These are phyloP conservation scores for Pythium biforme DNA, from an alignment of 352 stramenopile genomes.

Conservation along the genomic window DNA sequence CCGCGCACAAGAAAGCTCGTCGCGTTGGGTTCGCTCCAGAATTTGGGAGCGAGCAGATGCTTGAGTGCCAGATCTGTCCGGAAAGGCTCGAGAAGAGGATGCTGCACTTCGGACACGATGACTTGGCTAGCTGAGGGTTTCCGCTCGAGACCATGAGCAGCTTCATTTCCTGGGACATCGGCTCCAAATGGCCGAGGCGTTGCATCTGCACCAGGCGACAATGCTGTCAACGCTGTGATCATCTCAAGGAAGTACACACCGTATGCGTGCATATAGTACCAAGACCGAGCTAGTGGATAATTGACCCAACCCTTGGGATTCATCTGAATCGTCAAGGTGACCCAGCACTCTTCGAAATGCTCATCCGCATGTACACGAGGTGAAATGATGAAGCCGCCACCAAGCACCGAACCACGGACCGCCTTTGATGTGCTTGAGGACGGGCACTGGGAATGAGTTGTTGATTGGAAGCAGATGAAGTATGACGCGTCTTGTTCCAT, in stretches of 20 bases:
- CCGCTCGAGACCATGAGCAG: slow-evolving; percentile 1
- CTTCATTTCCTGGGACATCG: background rate
- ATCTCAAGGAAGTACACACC: slow-evolving; percentile 77
- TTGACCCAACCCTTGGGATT: slow-evolving; percentile 83
- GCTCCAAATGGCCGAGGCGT: slow-evolving; percentile 17
- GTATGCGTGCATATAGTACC: slow-evolving; percentile 79
- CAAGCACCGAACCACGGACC: slow-evolving; percentile 64
- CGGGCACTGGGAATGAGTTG: slow-evolving; percentile 58
- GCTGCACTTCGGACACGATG: slow-evolving; percentile 62
- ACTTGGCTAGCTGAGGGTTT: slow-evolving; percentile 27
- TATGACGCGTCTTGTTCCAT: slow-evolving; percentile 81
- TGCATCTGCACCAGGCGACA: slow-evolving; percentile 8
- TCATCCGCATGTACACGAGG: slow-evolving; percentile 48
- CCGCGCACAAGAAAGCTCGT: slow-evolving; percentile 64
- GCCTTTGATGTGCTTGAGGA: slow-evolving; percentile 16
- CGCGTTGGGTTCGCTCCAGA: slow-evolving; percentile 78
- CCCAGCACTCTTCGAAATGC: slow-evolving; percentile 71
- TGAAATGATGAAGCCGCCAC: slow-evolving; percentile 72
- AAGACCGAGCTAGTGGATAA: slow-evolving; percentile 48
- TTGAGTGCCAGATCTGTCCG: slow-evolving; percentile 59
- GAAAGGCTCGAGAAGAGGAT: slow-evolving; percentile 58
- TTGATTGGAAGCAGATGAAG: slow-evolving; percentile 88
- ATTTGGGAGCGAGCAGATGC: slow-evolving; percentile 63
- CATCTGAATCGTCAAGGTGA: slow-evolving; percentile 78
- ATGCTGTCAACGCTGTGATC: slow-evolving; percentile 44